Conservation (phyloP, 2,329 filamentous ascomycete species). For the Aspergillus sp. region DNA sequence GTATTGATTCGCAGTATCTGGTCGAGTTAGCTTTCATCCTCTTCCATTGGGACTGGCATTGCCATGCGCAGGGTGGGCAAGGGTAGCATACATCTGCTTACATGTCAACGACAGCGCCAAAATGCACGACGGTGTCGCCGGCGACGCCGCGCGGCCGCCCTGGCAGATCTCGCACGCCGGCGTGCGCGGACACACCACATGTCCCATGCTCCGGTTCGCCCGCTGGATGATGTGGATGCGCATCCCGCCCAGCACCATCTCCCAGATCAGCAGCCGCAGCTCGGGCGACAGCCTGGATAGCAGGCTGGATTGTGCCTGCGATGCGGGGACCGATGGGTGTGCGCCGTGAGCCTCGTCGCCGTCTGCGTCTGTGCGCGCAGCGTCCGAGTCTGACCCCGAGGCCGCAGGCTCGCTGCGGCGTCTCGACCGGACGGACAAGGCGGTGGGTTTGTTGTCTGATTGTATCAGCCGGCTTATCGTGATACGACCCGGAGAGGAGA, state of each 20-base stretch:
- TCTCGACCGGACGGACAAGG: conserved; percentile 14
- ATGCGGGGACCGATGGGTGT: conserved; percentile 10
- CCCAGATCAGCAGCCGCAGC: conserved; percentile 39
- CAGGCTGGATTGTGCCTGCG: conserved; percentile 27
- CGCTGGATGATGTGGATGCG: conserved; percentile 39
- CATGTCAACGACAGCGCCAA: conserved; percentile 32
- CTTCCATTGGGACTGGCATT: no score
- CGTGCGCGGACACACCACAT: conserved; percentile 30
- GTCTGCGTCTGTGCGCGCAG: conserved; percentile 1
- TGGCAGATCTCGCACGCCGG: conserved; percentile 34
- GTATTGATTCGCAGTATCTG: conserved; percentile 37
- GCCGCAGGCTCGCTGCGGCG: conserved; percentile 10
- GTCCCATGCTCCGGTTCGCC: conserved; percentile 28
- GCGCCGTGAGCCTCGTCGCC: conserved; percentile 3
- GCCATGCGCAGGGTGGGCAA: neutral
- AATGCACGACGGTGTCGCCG: conserved; percentile 11
- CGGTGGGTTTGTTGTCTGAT: conserved; percentile 32
- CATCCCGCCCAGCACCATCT: conserved; percentile 28
- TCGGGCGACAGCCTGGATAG: conserved; percentile 34
- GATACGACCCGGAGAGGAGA: neutral
- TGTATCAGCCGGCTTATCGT: neutral
- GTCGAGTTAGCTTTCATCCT: no score
- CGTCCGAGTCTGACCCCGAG: conserved; percentile 10
- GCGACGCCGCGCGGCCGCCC: conserved; percentile 28
- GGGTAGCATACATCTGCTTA: conserved; percentile 34